These are phyloP conservation scores for Beauveria medogensis DNA, from an alignment of 2,329 filamentous ascomycete genomes.

Conservation along the genomic window DNA sequence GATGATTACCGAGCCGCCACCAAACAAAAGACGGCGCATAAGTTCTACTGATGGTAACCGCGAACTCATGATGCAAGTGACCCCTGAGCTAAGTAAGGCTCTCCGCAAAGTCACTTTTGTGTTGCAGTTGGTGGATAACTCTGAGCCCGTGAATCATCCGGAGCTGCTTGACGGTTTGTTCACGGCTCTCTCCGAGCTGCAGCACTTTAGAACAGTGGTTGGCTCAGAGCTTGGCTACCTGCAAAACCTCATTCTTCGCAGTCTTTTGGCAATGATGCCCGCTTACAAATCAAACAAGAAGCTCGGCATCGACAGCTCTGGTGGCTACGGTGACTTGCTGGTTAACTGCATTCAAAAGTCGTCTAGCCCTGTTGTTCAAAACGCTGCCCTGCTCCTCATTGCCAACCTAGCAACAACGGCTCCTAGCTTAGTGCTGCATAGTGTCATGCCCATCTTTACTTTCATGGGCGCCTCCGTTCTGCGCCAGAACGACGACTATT, in stretches of 20 bases:
- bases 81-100: conserved; percentile 56
- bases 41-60: conserved; percentile 62
- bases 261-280: conserved; percentile 76
- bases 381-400: conserved; percentile 79
- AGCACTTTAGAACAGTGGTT: conserved; percentile 72
- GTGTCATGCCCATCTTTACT: conserved; percentile 98
- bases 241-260: conserved; percentile 74
- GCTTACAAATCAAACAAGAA: conserved; percentile 55
- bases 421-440: conserved; percentile 87
- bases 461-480: conserved; percentile 93
- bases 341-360: conserved; percentile 92
- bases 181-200: conserved; percentile 75
- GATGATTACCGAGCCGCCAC: conserved; percentile 62
- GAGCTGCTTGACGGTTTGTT: conserved; percentile 75
- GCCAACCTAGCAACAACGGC: conserved; percentile 79
- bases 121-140: conserved; percentile 78
- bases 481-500: conserved; percentile 92
- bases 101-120: conserved; percentile 78
- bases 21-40: conserved; percentile 71
- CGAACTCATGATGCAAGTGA: conserved; percentile 52
- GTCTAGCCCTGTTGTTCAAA: conserved; percentile 87
- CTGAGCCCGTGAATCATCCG: conserved; percentile 65
- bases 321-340: conserved; percentile 79
- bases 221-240: conserved; percentile 86
- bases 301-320: conserved; percentile 65